Evolutionary conservation across 345 rosid genomes (phyloP).

Genomic region (Eucalyptus pauciflora): DNA sequence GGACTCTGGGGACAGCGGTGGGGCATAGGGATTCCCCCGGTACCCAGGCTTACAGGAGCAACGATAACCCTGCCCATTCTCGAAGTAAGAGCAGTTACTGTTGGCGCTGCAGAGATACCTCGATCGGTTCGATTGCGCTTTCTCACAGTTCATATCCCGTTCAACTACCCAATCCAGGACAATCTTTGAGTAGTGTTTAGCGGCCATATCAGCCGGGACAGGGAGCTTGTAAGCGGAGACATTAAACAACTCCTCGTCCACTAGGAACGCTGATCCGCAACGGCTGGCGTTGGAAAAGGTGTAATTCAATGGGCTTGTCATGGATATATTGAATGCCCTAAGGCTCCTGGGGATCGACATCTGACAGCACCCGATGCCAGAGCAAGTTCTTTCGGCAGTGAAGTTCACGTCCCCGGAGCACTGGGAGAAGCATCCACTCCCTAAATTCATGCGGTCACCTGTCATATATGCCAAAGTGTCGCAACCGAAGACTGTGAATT

Average conservation of each 20-base stretch:
- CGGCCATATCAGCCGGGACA: no score
- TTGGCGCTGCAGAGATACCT: neutral
- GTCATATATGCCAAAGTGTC: no score
- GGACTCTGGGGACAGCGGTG: neutral
- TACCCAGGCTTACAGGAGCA: neutral
- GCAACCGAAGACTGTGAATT: no score
- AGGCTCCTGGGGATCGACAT: no score
- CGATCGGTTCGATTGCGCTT: neutral
- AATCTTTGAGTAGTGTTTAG: no score
- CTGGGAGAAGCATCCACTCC: fast-evolving
- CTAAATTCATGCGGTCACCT: fast-evolving
- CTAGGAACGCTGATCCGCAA: no score
- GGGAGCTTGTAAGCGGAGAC: no score
- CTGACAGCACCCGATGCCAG: no score
- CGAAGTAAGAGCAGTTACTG: neutral
- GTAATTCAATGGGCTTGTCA: no score
- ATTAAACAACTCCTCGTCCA: no score
- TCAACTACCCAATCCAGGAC: neutral
- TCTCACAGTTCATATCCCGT: fast-evolving
- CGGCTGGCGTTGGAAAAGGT: fast-evolving
- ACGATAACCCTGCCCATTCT: fast-evolving
- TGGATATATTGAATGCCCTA: no score
- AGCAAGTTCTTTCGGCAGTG: no score
- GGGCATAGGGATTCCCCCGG: neutral
- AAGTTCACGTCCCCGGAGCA: fast-evolving